phyloP scores from a whole-genome alignment of 352 stramenopile species.

The Halophytophthora batemanensis region DNA sequence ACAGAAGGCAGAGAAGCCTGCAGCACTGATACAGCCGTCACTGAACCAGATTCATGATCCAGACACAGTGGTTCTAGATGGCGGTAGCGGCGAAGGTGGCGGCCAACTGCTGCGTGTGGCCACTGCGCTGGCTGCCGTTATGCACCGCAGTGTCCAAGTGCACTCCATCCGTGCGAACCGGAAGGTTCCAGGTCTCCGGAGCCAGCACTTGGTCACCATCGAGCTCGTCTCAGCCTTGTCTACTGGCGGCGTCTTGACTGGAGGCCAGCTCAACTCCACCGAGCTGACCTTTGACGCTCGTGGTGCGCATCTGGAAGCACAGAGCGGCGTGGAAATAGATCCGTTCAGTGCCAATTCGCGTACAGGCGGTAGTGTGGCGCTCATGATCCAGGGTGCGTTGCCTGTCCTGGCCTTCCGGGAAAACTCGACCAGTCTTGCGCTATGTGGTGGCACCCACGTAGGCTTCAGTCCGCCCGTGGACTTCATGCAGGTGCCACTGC shows the following conservation, averaged over 20 bases:
- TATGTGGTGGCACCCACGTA: conserved; percentile 59
- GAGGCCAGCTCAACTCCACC: conserved; percentile 45
- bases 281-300: conserved; percentile 37
- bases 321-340: background rate
- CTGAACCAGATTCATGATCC: conserved; percentile 11
- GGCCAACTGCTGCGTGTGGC: conserved; percentile 88
- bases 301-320: conserved; percentile 5
- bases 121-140: conserved; percentile 62
- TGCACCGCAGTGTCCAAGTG: conserved; percentile 59
- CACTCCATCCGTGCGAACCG: conserved; percentile 75
- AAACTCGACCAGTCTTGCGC: conserved; percentile 19
- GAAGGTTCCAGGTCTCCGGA: conserved; percentile 65
- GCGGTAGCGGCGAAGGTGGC: conserved; percentile 77
- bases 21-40: background rate
- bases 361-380: conserved; percentile 51
- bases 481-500: conserved; percentile 52
- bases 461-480: conserved; percentile 61
- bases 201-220: conserved; percentile 83
- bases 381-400: conserved; percentile 67
- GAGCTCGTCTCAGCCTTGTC: conserved; percentile 47
- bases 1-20: conserved; percentile 4
- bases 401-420: conserved; percentile 43
- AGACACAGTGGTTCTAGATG: conserved; percentile 37
- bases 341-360: conserved; percentile 33
- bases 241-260: conserved; percentile 21